Evolutionary conservation across 306 rosid species (phyloP).

Genomic region (Glycine latifolia): DNA sequence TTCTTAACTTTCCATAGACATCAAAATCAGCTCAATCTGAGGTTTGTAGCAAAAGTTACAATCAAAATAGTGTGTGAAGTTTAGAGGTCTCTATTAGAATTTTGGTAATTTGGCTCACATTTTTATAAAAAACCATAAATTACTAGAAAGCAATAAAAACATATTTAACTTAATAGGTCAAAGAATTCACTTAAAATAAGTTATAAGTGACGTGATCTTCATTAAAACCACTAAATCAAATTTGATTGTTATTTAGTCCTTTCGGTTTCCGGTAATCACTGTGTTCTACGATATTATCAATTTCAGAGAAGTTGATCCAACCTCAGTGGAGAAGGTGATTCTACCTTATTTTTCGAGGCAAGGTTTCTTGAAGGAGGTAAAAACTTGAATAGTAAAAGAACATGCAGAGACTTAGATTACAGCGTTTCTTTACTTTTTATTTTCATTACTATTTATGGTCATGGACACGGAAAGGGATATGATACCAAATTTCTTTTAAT

Average conservation of each 20-base stretch:
- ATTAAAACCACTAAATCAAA: not conserved
- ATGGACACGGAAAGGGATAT: slow-evolving; percentile 39
- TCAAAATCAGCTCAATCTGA: not conserved
- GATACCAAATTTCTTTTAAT: slow-evolving; percentile 31
- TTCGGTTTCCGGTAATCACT: not conserved
- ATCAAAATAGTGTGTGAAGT: not conserved
- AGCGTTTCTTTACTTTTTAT: slow-evolving; percentile 24
- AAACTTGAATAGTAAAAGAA: slow-evolving; percentile 26
- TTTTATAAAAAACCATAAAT: not conserved
- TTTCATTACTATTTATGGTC: slow-evolving; percentile 30
- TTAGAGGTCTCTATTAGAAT: not conserved
- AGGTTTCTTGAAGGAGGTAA: slow-evolving; percentile 43
- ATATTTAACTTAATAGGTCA: not conserved
- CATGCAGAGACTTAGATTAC: slow-evolving; percentile 29
- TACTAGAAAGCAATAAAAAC: not conserved
- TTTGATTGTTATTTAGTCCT: not conserved
- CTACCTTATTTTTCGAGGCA: slow-evolving; percentile 35
- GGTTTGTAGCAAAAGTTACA: not conserved
- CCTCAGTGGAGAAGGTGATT: slow-evolving; percentile 75
- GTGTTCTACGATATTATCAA: slow-evolving; percentile 30
- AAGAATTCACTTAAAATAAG: not conserved
- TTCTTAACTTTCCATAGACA: not conserved
- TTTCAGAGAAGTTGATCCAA: slow-evolving; percentile 61
- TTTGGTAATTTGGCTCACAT: not conserved
- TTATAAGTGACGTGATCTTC: not conserved